Base-by-base conservation (phyloP, 352 stramenopile genomes). In the Phytophthora lateralis region DNA sequence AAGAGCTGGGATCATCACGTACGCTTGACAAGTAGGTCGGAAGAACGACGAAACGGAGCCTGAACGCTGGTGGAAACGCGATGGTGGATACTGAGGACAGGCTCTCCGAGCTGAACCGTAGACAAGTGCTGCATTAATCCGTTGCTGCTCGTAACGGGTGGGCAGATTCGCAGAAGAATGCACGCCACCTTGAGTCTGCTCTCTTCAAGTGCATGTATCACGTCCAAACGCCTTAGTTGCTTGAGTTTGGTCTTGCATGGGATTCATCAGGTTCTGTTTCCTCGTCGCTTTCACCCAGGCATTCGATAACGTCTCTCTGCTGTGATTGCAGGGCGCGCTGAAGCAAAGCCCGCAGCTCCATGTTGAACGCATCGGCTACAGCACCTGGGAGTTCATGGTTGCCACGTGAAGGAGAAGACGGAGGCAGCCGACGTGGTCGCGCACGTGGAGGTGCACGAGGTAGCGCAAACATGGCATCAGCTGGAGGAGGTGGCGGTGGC, bases 321-420 rank as follows among this genome's bases (percentile, higher is more conserved):
- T 59, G 50, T 17, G 45, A 35, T 39, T 15, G 11, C 7, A 44
- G 65, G n/a, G 39, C 32, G 45, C 26, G 59, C 34, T 69, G 47
- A 55, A 73, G 60, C 42, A 73, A 43, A 14, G 65, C 37, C 20
- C 62, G 43, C 12, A 69, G 49, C 50, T 73, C 60, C 9, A 56
- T 17, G 6, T 49, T 62, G 34, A 73, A 62, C 5, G 49, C 43
- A 21, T 11, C 47, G 15, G 54, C 41, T 43, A 44, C 30, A 15
- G 30, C 15, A 29, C 9, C 14, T 17, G 30, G 21, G 7, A n/a
- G 26, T 6, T 18, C 14, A 9, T 37, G 39, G 34, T 17, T 18
- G 9, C 10, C 38, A 27, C 4, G 7, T 26, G 30, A 51, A 44
- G 15, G 3, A 35, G 46, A 55, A 21, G 3, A 24, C 14, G 35